Percentiles rank a stretch among this genome's conserved stretches.
Evolutionary conservation across 2,329 filamentous ascomycete species (phyloP).

Genomic region (Tolypocladium sp.): DNA sequence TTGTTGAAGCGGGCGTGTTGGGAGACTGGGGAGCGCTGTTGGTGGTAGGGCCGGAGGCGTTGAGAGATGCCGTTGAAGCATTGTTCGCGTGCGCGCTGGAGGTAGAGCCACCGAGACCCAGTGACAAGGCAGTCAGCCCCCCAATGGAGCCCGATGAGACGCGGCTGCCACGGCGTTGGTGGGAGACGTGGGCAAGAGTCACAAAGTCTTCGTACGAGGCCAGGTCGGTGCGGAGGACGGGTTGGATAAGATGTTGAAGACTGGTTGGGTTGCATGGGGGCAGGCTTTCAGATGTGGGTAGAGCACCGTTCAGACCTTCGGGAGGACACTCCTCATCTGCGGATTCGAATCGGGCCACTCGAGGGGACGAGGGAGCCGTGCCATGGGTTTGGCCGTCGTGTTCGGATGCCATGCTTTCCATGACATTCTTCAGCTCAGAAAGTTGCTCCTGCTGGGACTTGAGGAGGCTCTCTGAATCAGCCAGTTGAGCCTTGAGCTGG

Average conservation of each 20-base stretch:
- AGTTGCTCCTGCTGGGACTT: conserved; percentile 90
- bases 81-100: conserved; percentile 44
- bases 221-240: conserved; percentile 75
- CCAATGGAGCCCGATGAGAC: conserved; percentile 60
- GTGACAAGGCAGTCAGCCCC: conserved; percentile 35
- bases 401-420: conserved; percentile 75
- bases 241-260: conserved; percentile 75
- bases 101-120: conserved; percentile 35
- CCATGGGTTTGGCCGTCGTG: conserved; percentile 62
- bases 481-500: conserved; percentile 74
- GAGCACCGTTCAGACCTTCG: conserved; percentile 21
- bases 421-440: conserved; percentile 79
- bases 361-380: conserved; percentile 78
- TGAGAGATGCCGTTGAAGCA: conserved; percentile 51
- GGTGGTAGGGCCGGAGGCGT: conserved; percentile 35
- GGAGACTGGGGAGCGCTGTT: conserved; percentile 49
- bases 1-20: conserved; percentile 44
- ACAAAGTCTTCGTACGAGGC: conserved; percentile 78
- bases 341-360: conserved; percentile 58
- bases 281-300: conserved; percentile 31
- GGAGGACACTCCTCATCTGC: conserved; percentile 32
- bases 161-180: conserved; percentile 51
- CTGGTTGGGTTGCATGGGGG: conserved; percentile 54
- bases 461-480: conserved; percentile 77
- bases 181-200: conserved; percentile 61